Base-by-base conservation (phyloP, 148 eudicot genomes). In the Selenicereus undatus region DNA sequence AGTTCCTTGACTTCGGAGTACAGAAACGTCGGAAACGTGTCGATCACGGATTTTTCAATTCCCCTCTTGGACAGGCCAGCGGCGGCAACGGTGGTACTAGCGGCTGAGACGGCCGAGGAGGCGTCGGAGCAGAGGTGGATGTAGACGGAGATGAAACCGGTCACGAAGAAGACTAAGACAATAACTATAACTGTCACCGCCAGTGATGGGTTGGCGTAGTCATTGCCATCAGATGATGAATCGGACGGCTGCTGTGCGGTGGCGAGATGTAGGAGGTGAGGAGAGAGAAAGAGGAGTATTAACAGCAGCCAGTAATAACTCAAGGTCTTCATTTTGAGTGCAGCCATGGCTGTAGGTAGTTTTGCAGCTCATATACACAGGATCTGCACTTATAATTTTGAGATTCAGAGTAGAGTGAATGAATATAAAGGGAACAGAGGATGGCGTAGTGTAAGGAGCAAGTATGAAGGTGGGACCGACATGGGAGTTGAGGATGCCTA, bases 71-170 rank as follows among this genome's bases (percentile, higher is more conserved):
- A 10, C 9, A 35, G 16, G 9, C 65, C 66, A 39, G 43, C 43
- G 43, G 43, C 8, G 11, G 21, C 42, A 51, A 4, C 32, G 68
- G 11, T 24, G 24, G 17, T 11, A 3, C 73, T 26, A 8, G 7
- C 42, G 0, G 51, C 39, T 0, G 32, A 32, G 21, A 43, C 8
- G 1, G 73, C 29, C 20, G 73, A 11, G 35, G 43, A 16, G 1
- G 11, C 13, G 26, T 24, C 80, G 11, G 70, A 4, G 83, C 90
- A 86, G 10, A 73, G 83, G 10, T 83, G 90, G 69, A 88, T 75
- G 88, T 83, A 90, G 75, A 86, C 6, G 14, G 86, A 42, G 21
- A 85, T 70, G 32, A 80, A 82, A 32, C 84, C 86, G 11, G 87
- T 82, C 36, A 83, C 66, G 83, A 83, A 80, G 78, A 88, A 82